phyloP scores from a whole-genome alignment of 306 rosid species.

The Castanopsis chinensis region DNA sequence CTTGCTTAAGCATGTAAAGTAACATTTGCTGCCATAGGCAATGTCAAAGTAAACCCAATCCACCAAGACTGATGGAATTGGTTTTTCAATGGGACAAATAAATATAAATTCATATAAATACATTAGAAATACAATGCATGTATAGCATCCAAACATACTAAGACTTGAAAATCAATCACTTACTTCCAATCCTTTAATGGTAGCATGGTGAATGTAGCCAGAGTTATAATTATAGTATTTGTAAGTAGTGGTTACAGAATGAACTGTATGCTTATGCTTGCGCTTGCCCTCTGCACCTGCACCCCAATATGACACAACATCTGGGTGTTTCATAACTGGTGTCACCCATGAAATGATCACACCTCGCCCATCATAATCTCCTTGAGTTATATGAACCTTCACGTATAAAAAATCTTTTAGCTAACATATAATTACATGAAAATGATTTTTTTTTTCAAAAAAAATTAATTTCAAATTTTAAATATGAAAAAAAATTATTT shows the following conservation, averaged over 20 bases:
- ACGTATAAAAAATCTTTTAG: background rate
- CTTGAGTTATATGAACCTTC: constrained; percentile 8
- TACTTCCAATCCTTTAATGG: background rate
- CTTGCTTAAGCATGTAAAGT: no score
- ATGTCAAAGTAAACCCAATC: no score
- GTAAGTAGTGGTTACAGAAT: background rate
- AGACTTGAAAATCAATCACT: background rate
- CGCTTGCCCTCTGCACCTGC: background rate
- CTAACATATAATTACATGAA: background rate
- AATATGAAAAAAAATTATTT: background rate
- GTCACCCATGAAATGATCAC: background rate
- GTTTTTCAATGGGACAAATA: no score
- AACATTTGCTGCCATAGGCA: no score
- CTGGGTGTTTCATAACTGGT: background rate
- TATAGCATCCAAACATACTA: no score
- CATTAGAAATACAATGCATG: no score
- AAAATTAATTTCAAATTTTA: no score
- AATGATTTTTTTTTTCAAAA: background rate
- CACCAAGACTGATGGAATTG: no score
- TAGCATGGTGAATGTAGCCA: constrained; percentile 1
- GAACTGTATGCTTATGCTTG: background rate
- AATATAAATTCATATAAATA: no score
- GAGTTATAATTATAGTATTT: background rate
- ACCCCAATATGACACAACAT: background rate
- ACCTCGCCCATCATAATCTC: background rate